Conservation (phyloP, 2,329 filamentous ascomycete genomes). For the Elsinoe batatas region DNA sequence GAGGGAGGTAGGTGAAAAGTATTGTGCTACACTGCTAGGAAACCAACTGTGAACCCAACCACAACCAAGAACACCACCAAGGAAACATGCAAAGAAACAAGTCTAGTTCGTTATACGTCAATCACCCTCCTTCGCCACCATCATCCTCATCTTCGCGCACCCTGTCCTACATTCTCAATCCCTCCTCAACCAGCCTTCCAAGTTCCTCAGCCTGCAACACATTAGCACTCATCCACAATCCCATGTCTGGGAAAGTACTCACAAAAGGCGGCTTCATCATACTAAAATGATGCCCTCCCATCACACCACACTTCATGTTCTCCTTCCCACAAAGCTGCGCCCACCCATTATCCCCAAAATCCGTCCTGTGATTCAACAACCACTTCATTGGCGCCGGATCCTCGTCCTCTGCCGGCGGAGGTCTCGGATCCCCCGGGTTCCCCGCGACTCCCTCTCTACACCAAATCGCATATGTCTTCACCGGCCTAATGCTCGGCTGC, state of each 20-base stretch:
- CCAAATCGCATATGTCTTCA: conserved; percentile 58
- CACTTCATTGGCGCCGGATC: conserved; percentile 49
- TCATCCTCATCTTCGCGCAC: background rate
- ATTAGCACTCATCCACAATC: background rate
- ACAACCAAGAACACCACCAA: background rate
- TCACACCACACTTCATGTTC: conserved; percentile 55
- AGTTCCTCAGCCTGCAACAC: conserved; percentile 21
- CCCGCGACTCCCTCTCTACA: conserved; percentile 65
- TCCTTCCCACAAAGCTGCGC: conserved; percentile 52
- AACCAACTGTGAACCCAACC: background rate
- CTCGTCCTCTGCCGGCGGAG: conserved; percentile 50
- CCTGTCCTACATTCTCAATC: conserved; percentile 19
- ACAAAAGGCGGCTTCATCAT: conserved; percentile 58
- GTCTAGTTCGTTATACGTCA: background rate
- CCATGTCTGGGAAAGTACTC: background rate
- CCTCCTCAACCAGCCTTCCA: conserved; percentile 36
- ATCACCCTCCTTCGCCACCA: background rate
- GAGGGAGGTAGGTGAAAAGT: background rate
- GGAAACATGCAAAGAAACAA: background rate
- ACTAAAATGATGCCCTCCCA: conserved; percentile 64
- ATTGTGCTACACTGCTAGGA: background rate
- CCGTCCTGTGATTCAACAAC: conserved; percentile 61
- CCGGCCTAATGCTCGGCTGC: conserved; percentile 51
- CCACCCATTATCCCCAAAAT: conserved; percentile 63
- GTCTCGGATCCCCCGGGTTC: conserved; percentile 53